Base-by-base conservation (phyloP, 768 basidiomycete genomes). In the Pulveroboletus sp. region DNA sequence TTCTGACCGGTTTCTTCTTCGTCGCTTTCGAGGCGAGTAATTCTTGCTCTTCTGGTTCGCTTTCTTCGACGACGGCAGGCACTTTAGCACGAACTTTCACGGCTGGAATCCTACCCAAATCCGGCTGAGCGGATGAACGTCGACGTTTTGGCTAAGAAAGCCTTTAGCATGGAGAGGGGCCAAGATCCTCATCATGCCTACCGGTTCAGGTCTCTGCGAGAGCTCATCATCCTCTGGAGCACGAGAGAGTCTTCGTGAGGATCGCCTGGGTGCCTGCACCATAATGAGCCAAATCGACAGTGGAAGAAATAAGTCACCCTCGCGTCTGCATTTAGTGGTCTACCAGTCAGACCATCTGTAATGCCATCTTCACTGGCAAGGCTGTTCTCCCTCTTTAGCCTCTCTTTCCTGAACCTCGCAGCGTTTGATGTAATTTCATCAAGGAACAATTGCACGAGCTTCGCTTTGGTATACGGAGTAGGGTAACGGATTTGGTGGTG, bases 281-380 rank as follows among this genome's bases (percentile, higher is more conserved):
- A 49, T 27, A 35, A 45, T 51, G 43, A 58, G 53, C 32, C 17
- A 53, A 34, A 27, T 27, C 16, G 35, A 43, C 45, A 43, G 39
- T 51, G 53, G 26, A 12, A 43, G 41, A 40, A 43, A 40, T 45
- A 30, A 3, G 56, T 64, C 42, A 81, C 83, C 72, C 76, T 77
- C 41, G 64, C 60, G 42, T 67, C 71, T 38, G 70, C 74, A 58
- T 68, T 73, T 51, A 92, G 66, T 30, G 78, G 83, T 63, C 76
- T 68, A n/a, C 90, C 90, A 7, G 90, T 91, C n/a, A 82, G 54
- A 19, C 90, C 90, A 64, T 93, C 87, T 32, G 73, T 81, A 45
- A 93, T 92, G 5, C 89, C 90, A 48, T 89, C 83, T 52, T 88
- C 86, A 59, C 88, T 91, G 6, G 91, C 82, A 43, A 76, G 65